Evolutionary conservation across 257 asterid species (phyloP).

Genomic region (Perilla frutescens): DNA sequence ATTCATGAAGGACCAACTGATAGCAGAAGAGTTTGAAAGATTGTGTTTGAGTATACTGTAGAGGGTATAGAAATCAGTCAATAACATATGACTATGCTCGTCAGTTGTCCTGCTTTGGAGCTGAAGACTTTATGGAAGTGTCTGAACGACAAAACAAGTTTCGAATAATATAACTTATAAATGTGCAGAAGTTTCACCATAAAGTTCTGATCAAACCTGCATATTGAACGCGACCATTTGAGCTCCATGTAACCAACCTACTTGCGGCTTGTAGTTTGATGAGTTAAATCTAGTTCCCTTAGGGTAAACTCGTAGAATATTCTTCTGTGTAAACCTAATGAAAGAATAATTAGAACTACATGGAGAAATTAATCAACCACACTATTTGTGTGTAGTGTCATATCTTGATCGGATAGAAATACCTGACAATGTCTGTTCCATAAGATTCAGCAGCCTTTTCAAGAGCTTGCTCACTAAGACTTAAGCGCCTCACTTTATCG

Average conservation of each 20-base stretch:
- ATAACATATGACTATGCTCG: background rate
- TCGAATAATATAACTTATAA: background rate
- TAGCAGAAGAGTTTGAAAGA: too few relatives aligned
- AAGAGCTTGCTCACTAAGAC: conserved; percentile 82
- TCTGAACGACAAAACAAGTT: background rate
- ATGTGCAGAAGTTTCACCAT: background rate
- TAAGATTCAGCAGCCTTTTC: conserved; percentile 59
- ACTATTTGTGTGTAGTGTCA: background rate
- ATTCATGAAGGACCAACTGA: background rate
- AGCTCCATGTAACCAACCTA: conserved; percentile 95
- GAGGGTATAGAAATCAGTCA: background rate
- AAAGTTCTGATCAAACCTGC: conserved; percentile 59
- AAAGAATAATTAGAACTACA: conserved; percentile 29
- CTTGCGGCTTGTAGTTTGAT: conserved; percentile 81
- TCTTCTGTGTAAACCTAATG: conserved; percentile 78
- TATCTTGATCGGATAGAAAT: conserved; percentile 29
- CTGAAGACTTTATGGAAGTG: conserved; percentile 5
- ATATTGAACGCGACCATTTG: conserved; percentile 95
- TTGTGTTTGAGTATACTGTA: background rate
- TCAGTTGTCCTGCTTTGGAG: background rate
- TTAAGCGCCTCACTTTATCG: conserved; percentile 68
- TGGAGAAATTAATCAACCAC: background rate
- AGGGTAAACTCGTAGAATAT: conserved; percentile 80
- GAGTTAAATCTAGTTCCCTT: conserved; percentile 84
- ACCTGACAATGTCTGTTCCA: conserved; percentile 53